Evolutionary conservation across 2,329 filamentous ascomycete species (phyloP).

Genomic region (Hymenoscyphus infarciens): DNA sequence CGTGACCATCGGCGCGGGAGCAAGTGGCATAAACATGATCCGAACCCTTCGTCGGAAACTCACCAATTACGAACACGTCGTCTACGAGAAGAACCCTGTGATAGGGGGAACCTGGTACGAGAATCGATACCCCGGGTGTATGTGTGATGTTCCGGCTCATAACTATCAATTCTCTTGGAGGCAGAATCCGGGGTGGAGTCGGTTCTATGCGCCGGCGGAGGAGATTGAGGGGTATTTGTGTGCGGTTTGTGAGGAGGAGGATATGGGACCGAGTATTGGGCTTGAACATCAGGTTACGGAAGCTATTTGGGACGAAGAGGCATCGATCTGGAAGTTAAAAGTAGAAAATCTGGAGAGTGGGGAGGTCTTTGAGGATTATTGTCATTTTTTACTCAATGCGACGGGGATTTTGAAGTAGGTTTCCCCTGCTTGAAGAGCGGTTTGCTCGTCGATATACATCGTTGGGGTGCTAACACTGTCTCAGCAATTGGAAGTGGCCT

Average conservation of each 20-base stretch:
- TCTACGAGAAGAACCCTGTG: constrained; percentile 55
- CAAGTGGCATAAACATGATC: constrained; percentile 45
- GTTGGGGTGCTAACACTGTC: not conserved
- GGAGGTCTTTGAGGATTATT: constrained; percentile 42
- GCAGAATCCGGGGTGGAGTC: constrained; percentile 56
- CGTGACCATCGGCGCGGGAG: constrained; percentile 47
- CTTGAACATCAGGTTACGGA: constrained; percentile 42
- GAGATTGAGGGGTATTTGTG: constrained; percentile 56
- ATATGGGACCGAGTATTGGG: constrained; percentile 42
- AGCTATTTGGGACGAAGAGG: constrained; percentile 19
- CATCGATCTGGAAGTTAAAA: constrained; percentile 16
- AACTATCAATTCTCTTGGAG: constrained; percentile 62
- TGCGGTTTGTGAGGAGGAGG: constrained; percentile 46
- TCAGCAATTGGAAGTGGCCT: constrained; percentile 55
- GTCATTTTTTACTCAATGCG: constrained; percentile 48
- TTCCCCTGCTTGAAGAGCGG: no score
- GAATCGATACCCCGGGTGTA: constrained; percentile 55
- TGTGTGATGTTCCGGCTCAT: constrained; percentile 52
- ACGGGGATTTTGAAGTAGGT: constrained; percentile 36
- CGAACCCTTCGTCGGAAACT: constrained; percentile 45
- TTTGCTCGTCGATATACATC: not conserved
- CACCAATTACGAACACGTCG: constrained; percentile 42
- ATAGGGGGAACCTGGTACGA: constrained; percentile 58
- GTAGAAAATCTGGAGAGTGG: constrained; percentile 30
- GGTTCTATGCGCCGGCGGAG: constrained; percentile 51